Evolutionary conservation across 2,329 filamentous ascomycete species (phyloP), one percentile per base, ranked within the genome.

Genomic region (Aureobasidium sp.): DNA sequence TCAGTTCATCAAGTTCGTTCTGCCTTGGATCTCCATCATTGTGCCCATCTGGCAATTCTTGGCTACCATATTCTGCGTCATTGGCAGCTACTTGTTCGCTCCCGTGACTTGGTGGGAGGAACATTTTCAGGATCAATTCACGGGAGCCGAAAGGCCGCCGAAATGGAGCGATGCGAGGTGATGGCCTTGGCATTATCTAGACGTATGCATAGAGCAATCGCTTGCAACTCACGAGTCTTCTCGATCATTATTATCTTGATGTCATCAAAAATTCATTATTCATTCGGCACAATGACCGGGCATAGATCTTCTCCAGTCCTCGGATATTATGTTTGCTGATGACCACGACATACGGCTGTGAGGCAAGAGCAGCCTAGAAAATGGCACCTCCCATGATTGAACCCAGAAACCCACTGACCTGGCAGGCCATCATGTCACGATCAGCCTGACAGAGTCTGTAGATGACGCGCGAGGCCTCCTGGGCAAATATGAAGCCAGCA

Each of bases 1-100:
- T 44, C 85, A 95, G 60, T 84, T 84, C 57, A 72, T 91, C 56
- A 84, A 84, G 61, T 93, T 94, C 63, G 61, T 90, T 16, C 62
- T 79, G 14, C 81, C 85, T 8, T 79, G 74, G 10, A 76, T 79
- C 21, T 56, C 57, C 16, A 30, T 84, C 1, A 27, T 84, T 1
- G 67, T 89, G 1, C 74, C 79, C 68, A 58, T 76, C 3, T 85
- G 79, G 76, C 85, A 90, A 64, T 70, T 84, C 17, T 74, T 81
- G 50, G 81, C 81, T 3, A 85, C 86, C 0, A 57, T 79, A 3
- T 64, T 86, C 3, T 91, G 86, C 59, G 70, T 86, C 1, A 1
- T 85, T 1, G 81, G 81, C 0, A 74, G 81, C 1, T 54, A 77
- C 40, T 16, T 74, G 8, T 61, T 78, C 16, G 74, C 70, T 63